A percentile compares a stretch with the other conserved stretches of the same genome.
Conservation (phyloP, 352 stramenopile species). For the Phytophthora tentaculata region DNA sequence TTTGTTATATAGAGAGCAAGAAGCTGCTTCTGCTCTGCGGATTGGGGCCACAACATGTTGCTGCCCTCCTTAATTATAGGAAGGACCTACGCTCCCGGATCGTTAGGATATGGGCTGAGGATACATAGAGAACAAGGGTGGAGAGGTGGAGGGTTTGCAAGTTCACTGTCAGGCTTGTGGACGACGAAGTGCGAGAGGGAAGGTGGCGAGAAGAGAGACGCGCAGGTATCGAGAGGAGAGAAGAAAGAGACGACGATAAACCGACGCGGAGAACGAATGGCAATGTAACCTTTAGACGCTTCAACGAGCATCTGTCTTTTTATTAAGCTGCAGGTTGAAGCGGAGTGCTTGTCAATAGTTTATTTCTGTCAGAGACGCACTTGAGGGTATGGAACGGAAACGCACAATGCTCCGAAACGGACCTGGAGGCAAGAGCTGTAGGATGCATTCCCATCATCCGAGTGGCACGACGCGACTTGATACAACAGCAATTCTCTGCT, state of each 20-base stretch:
- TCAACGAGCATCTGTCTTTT: slow-evolving; percentile 18
- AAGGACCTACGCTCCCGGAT: slow-evolving; percentile 38
- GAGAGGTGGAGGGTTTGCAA: slow-evolving; percentile 12
- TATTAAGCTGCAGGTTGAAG: slow-evolving; percentile 4
- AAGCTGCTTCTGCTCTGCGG: slow-evolving; percentile 4
- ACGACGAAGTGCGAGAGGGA: slow-evolving; percentile 19
- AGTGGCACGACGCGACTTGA: slow-evolving; percentile 7
- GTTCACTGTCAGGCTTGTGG: slow-evolving; percentile 8
- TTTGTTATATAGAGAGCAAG: slow-evolving; percentile 32
- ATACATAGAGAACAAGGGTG: slow-evolving; percentile 37
- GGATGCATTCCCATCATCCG: slow-evolving; percentile 9
- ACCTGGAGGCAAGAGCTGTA: slow-evolving; percentile 16
- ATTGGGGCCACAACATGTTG: slow-evolving; percentile 32
- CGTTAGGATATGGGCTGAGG: slow-evolving; percentile 33
- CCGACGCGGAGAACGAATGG: slow-evolving; percentile 29
- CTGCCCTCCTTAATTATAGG: slow-evolving; percentile 51
- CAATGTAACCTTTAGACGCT: slow-evolving; percentile 54
- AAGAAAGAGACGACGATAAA: slow-evolving; percentile 31
- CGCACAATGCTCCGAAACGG: slow-evolving; percentile 33
- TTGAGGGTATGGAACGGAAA: slow-evolving; percentile 37
- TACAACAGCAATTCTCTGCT: slow-evolving; percentile 6
- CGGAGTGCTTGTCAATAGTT: slow-evolving; percentile 10
- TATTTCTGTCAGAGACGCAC: slow-evolving; percentile 27
- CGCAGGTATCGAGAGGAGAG: slow-evolving; percentile 9
- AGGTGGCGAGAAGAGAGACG: slow-evolving; percentile 13